Evolutionary conservation across 345 rosid genomes (phyloP).

Genomic region (Isatis tinctoria): DNA sequence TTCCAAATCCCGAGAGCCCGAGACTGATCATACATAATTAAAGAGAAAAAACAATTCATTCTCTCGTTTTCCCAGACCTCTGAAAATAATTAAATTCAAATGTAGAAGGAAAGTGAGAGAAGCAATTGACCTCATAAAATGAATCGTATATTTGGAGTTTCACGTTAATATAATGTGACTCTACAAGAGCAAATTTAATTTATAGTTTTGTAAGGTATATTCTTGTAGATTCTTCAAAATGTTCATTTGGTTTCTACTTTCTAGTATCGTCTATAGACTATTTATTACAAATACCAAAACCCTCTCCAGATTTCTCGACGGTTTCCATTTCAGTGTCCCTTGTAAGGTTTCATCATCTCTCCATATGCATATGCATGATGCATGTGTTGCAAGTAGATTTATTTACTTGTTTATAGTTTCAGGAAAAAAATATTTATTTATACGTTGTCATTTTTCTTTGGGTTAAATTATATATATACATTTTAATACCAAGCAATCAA

Average conservation of each 20-base stretch:
- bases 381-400: not conserved
- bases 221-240: slow-evolving; percentile 15
- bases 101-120: not conserved
- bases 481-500: not conserved
- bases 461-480: not conserved
- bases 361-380: not conserved
- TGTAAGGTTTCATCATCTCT: not conserved
- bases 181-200: not conserved
- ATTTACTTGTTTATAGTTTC: not conserved
- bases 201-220: not conserved
- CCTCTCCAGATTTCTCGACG: not conserved
- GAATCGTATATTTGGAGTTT: not conserved
- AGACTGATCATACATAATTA: not conserved
- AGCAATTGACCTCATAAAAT: not conserved
- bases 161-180: slow-evolving; percentile 1
- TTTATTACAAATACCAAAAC: not conserved
- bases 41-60: not conserved
- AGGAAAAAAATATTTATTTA: too few relatives aligned
- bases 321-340: not conserved
- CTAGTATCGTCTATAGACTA: not conserved
- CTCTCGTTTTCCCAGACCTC: not conserved
- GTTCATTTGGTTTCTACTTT: not conserved
- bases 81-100: not conserved
- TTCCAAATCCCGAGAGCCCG: not conserved
- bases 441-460: not conserved